These are phyloP conservation scores for Populus tremula DNA, from an alignment of 345 rosid genomes.

Conservation along the genomic window DNA sequence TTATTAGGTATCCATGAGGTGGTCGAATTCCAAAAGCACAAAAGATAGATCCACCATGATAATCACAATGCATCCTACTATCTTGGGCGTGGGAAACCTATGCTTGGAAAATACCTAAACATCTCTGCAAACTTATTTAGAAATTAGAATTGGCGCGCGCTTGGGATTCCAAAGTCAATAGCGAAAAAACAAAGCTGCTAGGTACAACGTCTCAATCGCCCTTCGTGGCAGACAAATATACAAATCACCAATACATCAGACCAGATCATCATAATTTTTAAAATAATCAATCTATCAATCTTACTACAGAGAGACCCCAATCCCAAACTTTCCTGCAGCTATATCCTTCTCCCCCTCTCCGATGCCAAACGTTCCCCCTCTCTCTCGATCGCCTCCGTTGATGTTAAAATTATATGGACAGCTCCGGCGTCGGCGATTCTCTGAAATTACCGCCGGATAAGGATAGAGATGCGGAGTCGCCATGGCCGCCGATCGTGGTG, in stretches of 20 bases:
- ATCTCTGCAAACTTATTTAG: too few relatives aligned
- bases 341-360: constrained; percentile 24
- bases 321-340: neutral
- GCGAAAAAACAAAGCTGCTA: constrained; percentile 1
- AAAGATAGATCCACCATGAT: too few relatives aligned
- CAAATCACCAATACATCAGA: constrained; percentile 14
- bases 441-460: constrained; percentile 33
- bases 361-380: constrained; percentile 41
- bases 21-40: too few relatives aligned
- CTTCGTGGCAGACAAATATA: constrained; percentile 20
- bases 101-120: too few relatives aligned
- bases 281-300: neutral
- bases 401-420: constrained; percentile 30
- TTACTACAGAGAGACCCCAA: neutral
- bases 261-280: neutral
- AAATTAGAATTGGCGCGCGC: neutral
- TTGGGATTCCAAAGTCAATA: constrained; percentile 5
- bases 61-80: too few relatives aligned
- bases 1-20: too few relatives aligned
- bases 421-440: constrained; percentile 8
- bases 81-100: too few relatives aligned
- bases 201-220: constrained; percentile 44
- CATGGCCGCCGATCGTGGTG: constrained; percentile 17
- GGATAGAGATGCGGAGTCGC: constrained; percentile 12
- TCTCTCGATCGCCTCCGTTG: constrained; percentile 13